Percentiles rank a stretch among this genome's conserved stretches.
Evolutionary conservation across 2,329 filamentous ascomycete genomes (phyloP).

Genomic region (Venturia pyrina): DNA sequence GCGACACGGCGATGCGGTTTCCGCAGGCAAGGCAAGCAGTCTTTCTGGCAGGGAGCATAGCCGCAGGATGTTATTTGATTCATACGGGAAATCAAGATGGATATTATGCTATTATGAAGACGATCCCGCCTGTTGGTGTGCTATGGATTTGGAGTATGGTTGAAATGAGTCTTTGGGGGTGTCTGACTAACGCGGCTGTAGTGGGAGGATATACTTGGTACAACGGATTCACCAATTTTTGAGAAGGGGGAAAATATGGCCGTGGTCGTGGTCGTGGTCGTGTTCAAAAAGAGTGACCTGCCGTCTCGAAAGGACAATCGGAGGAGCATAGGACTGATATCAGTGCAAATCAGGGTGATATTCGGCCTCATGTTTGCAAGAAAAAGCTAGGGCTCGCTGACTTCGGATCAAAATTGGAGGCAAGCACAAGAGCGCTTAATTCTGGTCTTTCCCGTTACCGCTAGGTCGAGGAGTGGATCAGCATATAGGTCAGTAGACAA

Average conservation of each 20-base stretch:
- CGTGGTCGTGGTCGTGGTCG: not conserved
- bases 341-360: no score
- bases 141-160: slow-evolving; percentile 91
- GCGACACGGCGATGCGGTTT: slow-evolving; percentile 28
- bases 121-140: slow-evolving; percentile 76
- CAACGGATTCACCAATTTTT: not conserved
- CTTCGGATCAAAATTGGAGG: not conserved
- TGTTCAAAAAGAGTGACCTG: not conserved
- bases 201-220: not conserved
- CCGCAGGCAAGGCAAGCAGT: slow-evolving; percentile 24
- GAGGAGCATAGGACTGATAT: no score
- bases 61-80: slow-evolving; percentile 68
- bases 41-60: slow-evolving; percentile 53
- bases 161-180: slow-evolving; percentile 51
- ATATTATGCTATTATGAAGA: slow-evolving; percentile 87
- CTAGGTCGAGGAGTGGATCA: no score
- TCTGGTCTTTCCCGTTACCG: no score
- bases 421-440: no score
- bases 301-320: not conserved
- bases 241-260: not conserved
- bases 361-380: no score
- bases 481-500: no score
- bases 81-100: slow-evolving; percentile 67
- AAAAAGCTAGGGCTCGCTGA: not conserved
- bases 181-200: not conserved